Base-by-base conservation (phyloP, 495 filamentous ascomycete species). In the Aspergillus indologenus region DNA sequence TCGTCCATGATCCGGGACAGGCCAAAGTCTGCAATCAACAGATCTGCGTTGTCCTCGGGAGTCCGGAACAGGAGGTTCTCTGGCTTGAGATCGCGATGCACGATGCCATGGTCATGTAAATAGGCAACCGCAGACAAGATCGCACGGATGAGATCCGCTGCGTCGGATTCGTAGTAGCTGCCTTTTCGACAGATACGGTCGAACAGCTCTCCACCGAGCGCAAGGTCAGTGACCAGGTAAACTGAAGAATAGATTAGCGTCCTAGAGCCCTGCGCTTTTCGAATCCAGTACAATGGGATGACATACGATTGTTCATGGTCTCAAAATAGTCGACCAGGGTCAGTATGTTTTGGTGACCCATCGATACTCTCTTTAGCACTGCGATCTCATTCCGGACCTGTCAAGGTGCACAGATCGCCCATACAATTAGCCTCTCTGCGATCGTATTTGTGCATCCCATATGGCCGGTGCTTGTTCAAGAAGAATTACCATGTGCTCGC, bases 291-390 rank as follows among this genome's bases (percentile, higher is more conserved):
- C n/a, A 17, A 6, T 20, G 56, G 51, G 29, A 47, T 45, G 29
- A 71, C 79, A 53, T 75, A 90, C 87, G 81, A 71, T 98, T 98
- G 75, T 98, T 98, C 91, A 96, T 94, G 8, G 94, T 98, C 78
- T 98, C 94, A 68, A 98, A 98, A 71, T 98, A 98, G 75, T 98
- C 94, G 63, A 98, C 94, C 56, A 98, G 80, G 18, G 94, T 98
- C 57, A 98, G 75, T 68, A 98, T 98, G 68, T 98, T 98, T 70
- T 92, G 90, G 70, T 98, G 94, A 43, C 94, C 94, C 90, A 98
- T 95, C 19, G 93, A 97, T 19, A 98, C 94, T 61, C 82, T 87
- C 72, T 98, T 98, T 62, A 98, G 81, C 21, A 98, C 90, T 18
- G 95, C 93, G 62, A 98, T 98, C 79, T 98, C 94, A 70, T 98